Conservation (phyloP, 2,329 filamentous ascomycete species). For the Colletotrichum limetticola region DNA sequence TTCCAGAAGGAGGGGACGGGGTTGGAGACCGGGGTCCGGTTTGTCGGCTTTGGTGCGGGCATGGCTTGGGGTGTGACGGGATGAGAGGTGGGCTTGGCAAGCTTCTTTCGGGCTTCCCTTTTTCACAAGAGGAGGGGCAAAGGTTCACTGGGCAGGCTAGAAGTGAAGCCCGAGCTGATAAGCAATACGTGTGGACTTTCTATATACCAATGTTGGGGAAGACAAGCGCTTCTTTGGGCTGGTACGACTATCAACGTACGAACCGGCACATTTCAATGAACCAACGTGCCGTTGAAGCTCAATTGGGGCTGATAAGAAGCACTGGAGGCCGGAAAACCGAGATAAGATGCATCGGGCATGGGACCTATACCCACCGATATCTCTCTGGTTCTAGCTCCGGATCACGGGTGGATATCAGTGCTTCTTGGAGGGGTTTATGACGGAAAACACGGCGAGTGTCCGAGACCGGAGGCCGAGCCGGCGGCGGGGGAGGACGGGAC, state of each 20-base stretch:
- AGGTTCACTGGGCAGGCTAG: background rate
- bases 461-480: slow-evolving; percentile 29
- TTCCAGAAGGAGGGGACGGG: slow-evolving; percentile 52
- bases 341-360: background rate
- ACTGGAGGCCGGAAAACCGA: background rate
- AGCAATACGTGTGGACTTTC: background rate
- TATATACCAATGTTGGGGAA: background rate
- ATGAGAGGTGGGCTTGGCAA: background rate
- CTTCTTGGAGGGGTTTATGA: background rate
- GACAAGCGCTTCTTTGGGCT: background rate
- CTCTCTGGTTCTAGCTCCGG: background rate
- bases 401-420: background rate
- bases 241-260: background rate
- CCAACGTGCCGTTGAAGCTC: background rate
- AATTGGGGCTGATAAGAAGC: too few relatives aligned
- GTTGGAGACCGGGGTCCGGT: slow-evolving; percentile 38
- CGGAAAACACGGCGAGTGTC: background rate
- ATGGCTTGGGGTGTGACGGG: background rate
- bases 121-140: background rate
- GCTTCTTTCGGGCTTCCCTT: background rate
- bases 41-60: background rate
- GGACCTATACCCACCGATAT: background rate
- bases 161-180: background rate
- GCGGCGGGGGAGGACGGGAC: slow-evolving; percentile 3
- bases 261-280: background rate